Conservation (phyloP, 768 basidiomycete species). For the Clitopilus hobsonii region DNA sequence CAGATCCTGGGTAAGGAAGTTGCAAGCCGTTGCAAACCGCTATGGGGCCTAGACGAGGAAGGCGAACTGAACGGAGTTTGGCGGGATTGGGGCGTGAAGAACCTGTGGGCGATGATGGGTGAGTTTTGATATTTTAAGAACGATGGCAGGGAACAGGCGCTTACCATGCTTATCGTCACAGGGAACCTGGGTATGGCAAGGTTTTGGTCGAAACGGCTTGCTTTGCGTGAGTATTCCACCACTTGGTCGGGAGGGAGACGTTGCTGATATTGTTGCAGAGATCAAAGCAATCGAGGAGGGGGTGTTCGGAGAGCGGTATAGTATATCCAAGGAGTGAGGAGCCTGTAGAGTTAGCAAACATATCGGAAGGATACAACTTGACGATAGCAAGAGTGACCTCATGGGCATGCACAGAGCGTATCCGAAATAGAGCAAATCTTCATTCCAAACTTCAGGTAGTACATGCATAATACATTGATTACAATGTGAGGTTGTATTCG, state of each 20-base stretch:
- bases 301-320: slow-evolving; percentile 13
- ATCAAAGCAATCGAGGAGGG: slow-evolving; percentile 17
- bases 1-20: slow-evolving; percentile 41
- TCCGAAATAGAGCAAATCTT: neutral
- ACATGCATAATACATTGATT: slow-evolving; percentile 7
- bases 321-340: neutral
- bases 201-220: slow-evolving; percentile 59
- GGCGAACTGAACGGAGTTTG: slow-evolving; percentile 49
- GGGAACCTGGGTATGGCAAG: slow-evolving; percentile 53
- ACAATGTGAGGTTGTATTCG: slow-evolving; percentile 86
- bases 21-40: slow-evolving; percentile 34
- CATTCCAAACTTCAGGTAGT: neutral
- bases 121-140: slow-evolving; percentile 2
- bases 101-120: slow-evolving; percentile 61
- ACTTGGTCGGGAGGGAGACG: neutral
- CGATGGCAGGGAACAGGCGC: neutral
- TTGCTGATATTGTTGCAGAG: neutral
- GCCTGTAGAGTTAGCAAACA: neutral
- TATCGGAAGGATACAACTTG: neutral
- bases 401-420: neutral
- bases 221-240: slow-evolving; percentile 45
- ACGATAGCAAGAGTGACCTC: neutral
- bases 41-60: slow-evolving; percentile 63
- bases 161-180: slow-evolving; percentile 9
- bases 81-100: slow-evolving; percentile 44